Conservation (phyloP, 345 rosid species). For the Turnera subulata region DNA sequence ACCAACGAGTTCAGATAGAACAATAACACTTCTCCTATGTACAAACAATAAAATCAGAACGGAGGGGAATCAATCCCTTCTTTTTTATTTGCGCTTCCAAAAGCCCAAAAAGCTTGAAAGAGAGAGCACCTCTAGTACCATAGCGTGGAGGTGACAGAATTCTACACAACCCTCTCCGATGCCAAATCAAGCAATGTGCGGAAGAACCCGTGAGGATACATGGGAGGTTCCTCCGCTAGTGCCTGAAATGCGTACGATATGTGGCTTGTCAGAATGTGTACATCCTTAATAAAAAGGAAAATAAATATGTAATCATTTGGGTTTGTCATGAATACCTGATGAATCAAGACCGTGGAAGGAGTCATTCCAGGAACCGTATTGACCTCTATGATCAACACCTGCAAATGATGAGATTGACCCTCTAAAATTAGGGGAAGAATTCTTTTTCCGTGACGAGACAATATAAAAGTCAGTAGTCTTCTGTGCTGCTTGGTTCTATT, state of each 20-base stretch:
- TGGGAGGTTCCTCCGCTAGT: constrained; percentile 73
- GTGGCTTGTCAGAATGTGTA: constrained; percentile 1
- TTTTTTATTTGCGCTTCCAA: too few species aligned
- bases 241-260: constrained; percentile 45
- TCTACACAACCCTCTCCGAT: constrained; percentile 40
- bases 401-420: constrained; percentile 16
- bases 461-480: too few species aligned
- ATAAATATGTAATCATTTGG: neutral
- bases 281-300: neutral
- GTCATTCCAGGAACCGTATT: constrained; percentile 98
- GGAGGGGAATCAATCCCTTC: too few species aligned
- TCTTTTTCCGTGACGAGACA: too few species aligned
- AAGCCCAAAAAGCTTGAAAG: too few species aligned
- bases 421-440: neutral
- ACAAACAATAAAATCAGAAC: too few species aligned
- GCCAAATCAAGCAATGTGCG: constrained; percentile 77
- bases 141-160: too few species aligned
- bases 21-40: too few species aligned
- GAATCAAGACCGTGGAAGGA: constrained; percentile 89
- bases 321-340: constrained; percentile 56
- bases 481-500: neutral
- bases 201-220: constrained; percentile 75
- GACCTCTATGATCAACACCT: constrained; percentile 87
- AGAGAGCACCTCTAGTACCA: too few species aligned
- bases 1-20: too few species aligned